Evolutionary conservation across 768 basidiomycete species (phyloP).

Genomic region (Coprinopsis marcescibilis): DNA sequence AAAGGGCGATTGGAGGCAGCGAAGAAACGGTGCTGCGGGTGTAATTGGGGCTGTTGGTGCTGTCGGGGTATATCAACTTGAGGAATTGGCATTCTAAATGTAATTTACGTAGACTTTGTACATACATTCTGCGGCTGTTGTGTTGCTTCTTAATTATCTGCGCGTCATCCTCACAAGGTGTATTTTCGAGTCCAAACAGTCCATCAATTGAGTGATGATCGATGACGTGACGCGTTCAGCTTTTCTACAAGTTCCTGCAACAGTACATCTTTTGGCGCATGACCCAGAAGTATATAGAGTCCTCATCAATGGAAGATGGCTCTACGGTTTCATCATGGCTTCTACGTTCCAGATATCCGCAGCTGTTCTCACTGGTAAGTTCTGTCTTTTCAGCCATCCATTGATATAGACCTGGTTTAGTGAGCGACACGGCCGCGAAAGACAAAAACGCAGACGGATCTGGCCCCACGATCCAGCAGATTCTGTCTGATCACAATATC

Average conservation of each 20-base stretch:
- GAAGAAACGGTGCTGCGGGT: conserved; percentile 48
- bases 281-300: too few relatives aligned
- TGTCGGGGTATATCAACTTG: conserved; percentile 66
- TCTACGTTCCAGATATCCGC: conserved; percentile 12
- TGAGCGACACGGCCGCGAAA: conserved; percentile 66
- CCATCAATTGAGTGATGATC: too few relatives aligned
- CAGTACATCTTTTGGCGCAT: too few relatives aligned
- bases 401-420: conserved; percentile 26
- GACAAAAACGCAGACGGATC: conserved; percentile 52
- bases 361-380: conserved; percentile 18
- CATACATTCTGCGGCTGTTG: too few relatives aligned
- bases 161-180: too few relatives aligned
- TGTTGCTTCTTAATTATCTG: too few relatives aligned
- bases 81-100: conserved; percentile 55
- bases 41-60: conserved; percentile 36
- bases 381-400: neutral
- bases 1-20: conserved; percentile 45
- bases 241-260: too few relatives aligned
- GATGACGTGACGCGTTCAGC: too few relatives aligned
- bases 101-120: neutral
- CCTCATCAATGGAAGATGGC: too few relatives aligned
- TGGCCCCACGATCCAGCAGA: conserved; percentile 54
- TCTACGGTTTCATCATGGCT: neutral
- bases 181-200: too few relatives aligned
- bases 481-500: conserved; percentile 29